A percentile compares a stretch with the other conserved stretches of the same genome.
Conservation (phyloP, 345 rosid species). For the Garcia nutans region DNA sequence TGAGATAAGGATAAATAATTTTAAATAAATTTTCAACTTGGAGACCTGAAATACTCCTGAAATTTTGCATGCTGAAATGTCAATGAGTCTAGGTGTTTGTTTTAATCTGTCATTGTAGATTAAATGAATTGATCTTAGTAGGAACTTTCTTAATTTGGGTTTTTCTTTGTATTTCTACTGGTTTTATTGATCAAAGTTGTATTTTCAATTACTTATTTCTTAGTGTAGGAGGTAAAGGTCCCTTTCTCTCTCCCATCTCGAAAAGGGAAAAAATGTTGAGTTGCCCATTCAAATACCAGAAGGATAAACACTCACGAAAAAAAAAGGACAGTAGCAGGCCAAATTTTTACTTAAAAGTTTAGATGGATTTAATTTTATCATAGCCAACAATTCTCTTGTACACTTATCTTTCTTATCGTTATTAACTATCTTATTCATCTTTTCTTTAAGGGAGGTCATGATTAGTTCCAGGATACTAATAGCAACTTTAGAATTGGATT, state of each 20-base stretch:
- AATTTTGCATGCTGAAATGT: background rate
- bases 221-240: background rate
- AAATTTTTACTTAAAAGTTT: background rate
- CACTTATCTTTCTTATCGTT: slow-evolving; percentile 6
- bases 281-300: background rate
- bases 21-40: background rate
- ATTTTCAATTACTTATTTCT: background rate
- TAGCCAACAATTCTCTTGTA: background rate
- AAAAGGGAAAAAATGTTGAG: background rate
- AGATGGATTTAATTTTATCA: background rate
- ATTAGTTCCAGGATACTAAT: background rate
- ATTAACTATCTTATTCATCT: background rate
- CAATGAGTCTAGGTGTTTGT: background rate
- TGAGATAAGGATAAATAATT: no score
- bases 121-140: no score
- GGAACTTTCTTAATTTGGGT: background rate
- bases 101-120: background rate
- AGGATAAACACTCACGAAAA: no score
- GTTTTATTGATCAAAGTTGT: background rate
- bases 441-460: background rate
- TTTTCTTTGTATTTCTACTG: slow-evolving; percentile 1
- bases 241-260: background rate
- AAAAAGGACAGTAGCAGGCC: background rate
- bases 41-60: background rate
- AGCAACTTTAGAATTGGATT: background rate